Conservation (phyloP, 768 basidiomycete genomes). For the Chalciporus piperatus region DNA sequence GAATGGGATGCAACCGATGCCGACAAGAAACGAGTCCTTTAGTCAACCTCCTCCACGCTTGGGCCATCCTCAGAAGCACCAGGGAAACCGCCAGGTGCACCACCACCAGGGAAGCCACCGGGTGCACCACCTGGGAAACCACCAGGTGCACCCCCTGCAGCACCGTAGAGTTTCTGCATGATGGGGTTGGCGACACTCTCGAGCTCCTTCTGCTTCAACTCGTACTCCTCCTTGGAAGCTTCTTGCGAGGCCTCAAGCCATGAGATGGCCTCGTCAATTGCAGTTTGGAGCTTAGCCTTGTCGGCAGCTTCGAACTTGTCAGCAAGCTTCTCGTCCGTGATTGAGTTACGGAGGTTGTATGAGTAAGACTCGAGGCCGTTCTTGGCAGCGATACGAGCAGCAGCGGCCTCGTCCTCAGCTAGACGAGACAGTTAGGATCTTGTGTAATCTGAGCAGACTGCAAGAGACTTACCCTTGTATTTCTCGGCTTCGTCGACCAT, state of each 20-base stretch:
- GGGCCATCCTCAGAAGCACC: conserved; percentile 78
- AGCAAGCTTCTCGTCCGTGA: conserved; percentile 81
- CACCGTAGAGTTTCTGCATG: conserved; percentile 69
- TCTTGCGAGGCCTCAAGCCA: conserved; percentile 89
- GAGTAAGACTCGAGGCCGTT: conserved; percentile 92
- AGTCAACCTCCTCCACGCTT: conserved; percentile 89
- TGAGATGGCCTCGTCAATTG: conserved; percentile 78
- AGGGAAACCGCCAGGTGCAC: conserved; percentile 70
- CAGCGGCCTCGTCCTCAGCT: conserved; percentile 87
- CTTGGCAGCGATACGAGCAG: conserved; percentile 80
- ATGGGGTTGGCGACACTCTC: conserved; percentile 79
- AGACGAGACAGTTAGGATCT: conserved; percentile 15
- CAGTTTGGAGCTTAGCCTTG: conserved; percentile 78
- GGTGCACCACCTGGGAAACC: conserved; percentile 60
- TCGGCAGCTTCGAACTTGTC: conserved; percentile 85
- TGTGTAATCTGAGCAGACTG: neutral
- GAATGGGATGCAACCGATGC: conserved; percentile 20
- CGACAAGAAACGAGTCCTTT: conserved; percentile 27
- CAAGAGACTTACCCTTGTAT: conserved; percentile 62
- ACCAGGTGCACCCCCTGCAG: conserved; percentile 42
- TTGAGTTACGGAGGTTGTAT: conserved; percentile 91
- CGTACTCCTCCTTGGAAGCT: conserved; percentile 92
- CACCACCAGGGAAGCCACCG: conserved; percentile 56
- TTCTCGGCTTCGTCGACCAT: conserved; percentile 95
- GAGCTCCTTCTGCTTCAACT: conserved; percentile 89